Base-by-base conservation (phyloP, 371 early-diverging fungal species). In the Mucor mucedo region DNA sequence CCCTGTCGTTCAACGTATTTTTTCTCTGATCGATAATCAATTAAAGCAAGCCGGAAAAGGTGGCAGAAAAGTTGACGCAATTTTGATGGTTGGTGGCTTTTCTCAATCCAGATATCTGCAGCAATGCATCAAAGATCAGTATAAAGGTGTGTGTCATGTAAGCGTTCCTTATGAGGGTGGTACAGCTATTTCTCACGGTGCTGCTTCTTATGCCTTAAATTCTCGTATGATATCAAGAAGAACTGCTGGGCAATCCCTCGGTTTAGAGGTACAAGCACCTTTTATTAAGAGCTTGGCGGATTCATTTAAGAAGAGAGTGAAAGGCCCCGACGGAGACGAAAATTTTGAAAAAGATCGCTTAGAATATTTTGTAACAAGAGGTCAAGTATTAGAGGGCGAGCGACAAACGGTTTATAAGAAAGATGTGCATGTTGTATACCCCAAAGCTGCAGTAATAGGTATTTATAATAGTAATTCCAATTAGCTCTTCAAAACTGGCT, bases 191-290 rank as follows among this genome's bases (percentile, higher is more conserved):
- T 69, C 61, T 27, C 60, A 65, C 6, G 71, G 71, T 30, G 71
- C 71, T 1, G 71, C 68, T 9, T 76, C 76, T 35, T 78, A 75
- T 58, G 79, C 74, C 39, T 21, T 78, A 45, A 63, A 75, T 1
- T 72, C 75, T 38, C 71, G 73, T 35, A 29, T 57, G 21, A 33
- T 57, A 9, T 45, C 57, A 30, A 33, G 3, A 10, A 57, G 21
- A 32, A 63, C 72, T 14, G 73, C 79, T 27, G 68, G 69, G n/a
- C 66, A 75, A 4, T 59, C 59, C 4, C 33, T 45, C 11, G 50
- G n/a, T 1, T 21, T 59, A 9, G 38, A 49, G 4, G 59, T 59
- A 9, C 45, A 45, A 44, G 14, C 32, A 8, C 45, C 45, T 2
- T 47, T 47, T 21, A 27, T 27, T 1, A 47, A 21, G 21, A 21